A percentile compares a stretch with the other conserved stretches of the same genome.
phyloP scores from a whole-genome alignment of 352 stramenopile species.

The Halophytophthora batemanensis region DNA sequence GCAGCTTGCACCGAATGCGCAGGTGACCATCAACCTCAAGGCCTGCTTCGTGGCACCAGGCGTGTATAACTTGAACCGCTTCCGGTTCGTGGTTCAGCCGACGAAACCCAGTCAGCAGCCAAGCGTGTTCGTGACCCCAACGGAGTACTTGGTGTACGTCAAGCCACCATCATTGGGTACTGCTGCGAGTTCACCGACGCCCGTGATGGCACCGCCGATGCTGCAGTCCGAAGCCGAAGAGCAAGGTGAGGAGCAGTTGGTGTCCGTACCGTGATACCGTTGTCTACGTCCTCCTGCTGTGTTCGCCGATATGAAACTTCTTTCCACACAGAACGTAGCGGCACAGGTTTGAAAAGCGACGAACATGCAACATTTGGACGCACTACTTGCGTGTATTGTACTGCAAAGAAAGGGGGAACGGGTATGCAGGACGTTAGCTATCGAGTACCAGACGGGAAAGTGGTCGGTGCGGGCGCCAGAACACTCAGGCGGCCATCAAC shows the following conservation, averaged over 20 bases:
- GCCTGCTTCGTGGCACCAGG: slow-evolving; percentile 72
- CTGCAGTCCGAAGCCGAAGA: slow-evolving; percentile 20
- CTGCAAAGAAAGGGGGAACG: not conserved
- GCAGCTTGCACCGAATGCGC: slow-evolving; percentile 44
- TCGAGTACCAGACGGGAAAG: no score
- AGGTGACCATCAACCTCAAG: slow-evolving; percentile 50
- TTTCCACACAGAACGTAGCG: not conserved
- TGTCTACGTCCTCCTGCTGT: not conserved
- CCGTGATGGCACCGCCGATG: not conserved
- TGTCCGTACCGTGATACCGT: slow-evolving; percentile 15
- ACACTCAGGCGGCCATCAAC: slow-evolving; percentile 33
- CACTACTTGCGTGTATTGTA: slow-evolving; percentile 15
- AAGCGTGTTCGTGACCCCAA: slow-evolving; percentile 60
- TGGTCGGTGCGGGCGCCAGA: not conserved
- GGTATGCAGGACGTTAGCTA: slow-evolving; percentile 1
- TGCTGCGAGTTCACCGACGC: not conserved
- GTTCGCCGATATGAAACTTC: no score
- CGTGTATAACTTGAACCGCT: slow-evolving; percentile 83
- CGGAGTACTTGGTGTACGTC: slow-evolving; percentile 79
- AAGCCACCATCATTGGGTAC: slow-evolving; percentile 18
- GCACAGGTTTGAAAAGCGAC: slow-evolving; percentile 6
- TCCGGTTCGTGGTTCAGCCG: slow-evolving; percentile 58
- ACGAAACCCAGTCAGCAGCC: slow-evolving; percentile 16
- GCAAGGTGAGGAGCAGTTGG: slow-evolving; percentile 20
- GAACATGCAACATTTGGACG: slow-evolving; percentile 14